A percentile compares a stretch with the other conserved stretches of the same genome.
These are phyloP conservation scores for Neostapfia colusana DNA, from an alignment of 176 grass and related monocot species.

Conservation along the genomic window DNA sequence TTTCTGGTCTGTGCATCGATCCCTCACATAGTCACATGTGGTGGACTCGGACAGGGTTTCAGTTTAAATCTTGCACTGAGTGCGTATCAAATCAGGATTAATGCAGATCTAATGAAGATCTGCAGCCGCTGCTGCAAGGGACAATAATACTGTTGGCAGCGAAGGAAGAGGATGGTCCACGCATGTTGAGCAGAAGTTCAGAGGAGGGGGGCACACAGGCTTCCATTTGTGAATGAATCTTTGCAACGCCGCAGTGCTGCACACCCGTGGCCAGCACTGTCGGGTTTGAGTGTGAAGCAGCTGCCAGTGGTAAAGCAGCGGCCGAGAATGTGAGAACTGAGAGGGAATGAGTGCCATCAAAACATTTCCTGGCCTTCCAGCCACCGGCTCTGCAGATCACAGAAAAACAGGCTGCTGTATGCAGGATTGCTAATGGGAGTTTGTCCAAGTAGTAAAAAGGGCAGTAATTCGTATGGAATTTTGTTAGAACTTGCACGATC, in stretches of 20 bases:
- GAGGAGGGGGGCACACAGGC: background rate
- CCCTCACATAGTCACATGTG: background rate
- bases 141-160: background rate
- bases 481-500: background rate
- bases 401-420: background rate
- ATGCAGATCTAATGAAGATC: background rate
- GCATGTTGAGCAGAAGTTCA: background rate
- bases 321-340: background rate
- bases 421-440: background rate
- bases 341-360: slow-evolving; percentile 12
- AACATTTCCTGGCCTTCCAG: slow-evolving; percentile 5
- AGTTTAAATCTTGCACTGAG: background rate
- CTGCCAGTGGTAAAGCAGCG: background rate
- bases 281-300: background rate
- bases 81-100: background rate
- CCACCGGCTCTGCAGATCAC: background rate
- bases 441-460: background rate
- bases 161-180: background rate
- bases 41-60: background rate
- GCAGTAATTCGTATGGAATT: background rate
- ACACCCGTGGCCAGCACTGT: background rate
- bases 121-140: background rate
- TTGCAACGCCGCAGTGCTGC: background rate
- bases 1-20: background rate
- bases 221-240: slow-evolving; percentile 1